phyloP scores from a whole-genome alignment of 805 yeast species.

The Saccharomycopsis olivae region DNA sequence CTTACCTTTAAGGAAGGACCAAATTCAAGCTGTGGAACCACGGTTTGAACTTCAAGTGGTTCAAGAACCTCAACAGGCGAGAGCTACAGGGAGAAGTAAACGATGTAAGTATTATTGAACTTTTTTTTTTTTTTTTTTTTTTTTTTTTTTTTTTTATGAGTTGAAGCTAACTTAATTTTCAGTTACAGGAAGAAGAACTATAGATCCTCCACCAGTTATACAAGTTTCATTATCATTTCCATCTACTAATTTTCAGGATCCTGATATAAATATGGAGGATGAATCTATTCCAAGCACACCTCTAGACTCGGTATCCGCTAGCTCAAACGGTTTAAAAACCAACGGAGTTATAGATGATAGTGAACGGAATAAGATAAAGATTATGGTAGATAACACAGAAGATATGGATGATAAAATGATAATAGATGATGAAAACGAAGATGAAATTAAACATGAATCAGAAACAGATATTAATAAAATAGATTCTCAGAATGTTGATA shows the following conservation, averaged over 20 bases:
- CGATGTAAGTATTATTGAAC: slow-evolving; percentile 7
- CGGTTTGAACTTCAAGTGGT: slow-evolving; percentile 12
- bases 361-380: too few relatives aligned
- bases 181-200: slow-evolving; percentile 19
- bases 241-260: background rate
- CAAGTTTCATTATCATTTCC: slow-evolving; percentile 14
- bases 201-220: slow-evolving; percentile 20
- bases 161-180: too few relatives aligned
- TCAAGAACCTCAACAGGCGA: slow-evolving; percentile 19
- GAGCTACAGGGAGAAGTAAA: slow-evolving; percentile 19
- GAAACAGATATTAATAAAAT: background rate
- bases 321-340: too few relatives aligned
- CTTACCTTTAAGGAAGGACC: slow-evolving; percentile 2
- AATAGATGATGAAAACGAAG: background rate
- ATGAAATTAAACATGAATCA: too few relatives aligned
- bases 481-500: background rate
- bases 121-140: too few relatives aligned
- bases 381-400: too few relatives aligned
- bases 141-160: too few relatives aligned
- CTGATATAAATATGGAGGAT: background rate
- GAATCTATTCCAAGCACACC: too few relatives aligned
- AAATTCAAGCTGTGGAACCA: slow-evolving; percentile 8
- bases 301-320: too few relatives aligned
- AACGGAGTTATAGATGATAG: too few relatives aligned
- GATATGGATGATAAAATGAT: background rate